Conservation (phyloP, 2,329 filamentous ascomycete genomes). For the Ophiostoma australiae region DNA sequence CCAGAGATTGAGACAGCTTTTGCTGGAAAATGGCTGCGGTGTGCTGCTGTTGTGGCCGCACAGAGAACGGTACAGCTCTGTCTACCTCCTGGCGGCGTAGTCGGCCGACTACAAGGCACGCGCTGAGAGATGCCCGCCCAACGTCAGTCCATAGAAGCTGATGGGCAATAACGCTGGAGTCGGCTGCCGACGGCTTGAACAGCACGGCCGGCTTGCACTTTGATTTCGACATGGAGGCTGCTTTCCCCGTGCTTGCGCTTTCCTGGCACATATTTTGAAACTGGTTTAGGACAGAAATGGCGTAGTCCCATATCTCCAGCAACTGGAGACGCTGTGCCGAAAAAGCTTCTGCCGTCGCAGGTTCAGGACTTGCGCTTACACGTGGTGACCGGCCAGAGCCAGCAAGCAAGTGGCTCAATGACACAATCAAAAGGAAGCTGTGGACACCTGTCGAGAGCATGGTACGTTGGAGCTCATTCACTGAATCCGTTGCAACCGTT, state of each 20-base stretch:
- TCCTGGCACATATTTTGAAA: constrained; percentile 10
- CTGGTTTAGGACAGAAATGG: constrained; percentile 17
- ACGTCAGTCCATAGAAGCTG: constrained; percentile 23
- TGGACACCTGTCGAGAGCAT: constrained; percentile 20
- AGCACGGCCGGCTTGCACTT: not conserved
- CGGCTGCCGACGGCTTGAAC: not conserved
- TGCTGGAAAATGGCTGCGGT: constrained; percentile 18
- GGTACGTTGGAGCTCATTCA: constrained; percentile 19
- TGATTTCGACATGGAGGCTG: not conserved
- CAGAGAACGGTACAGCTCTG: constrained; percentile 16
- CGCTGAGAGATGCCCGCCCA: constrained; percentile 19
- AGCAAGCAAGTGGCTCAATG: not conserved
- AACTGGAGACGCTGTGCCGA: constrained; percentile 17
- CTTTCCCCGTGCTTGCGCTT: not conserved
- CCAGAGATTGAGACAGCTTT: constrained; percentile 11
- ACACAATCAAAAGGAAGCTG: constrained; percentile 20
- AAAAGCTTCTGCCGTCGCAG: not conserved
- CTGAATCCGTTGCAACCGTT: constrained; percentile 9
- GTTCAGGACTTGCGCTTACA: not conserved
- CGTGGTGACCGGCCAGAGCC: not conserved
- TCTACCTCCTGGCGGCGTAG: constrained; percentile 21
- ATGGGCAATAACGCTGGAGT: constrained; percentile 8
- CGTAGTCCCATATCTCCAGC: constrained; percentile 23
- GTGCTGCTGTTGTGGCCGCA: constrained; percentile 14
- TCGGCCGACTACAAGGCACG: constrained; percentile 17